Percentiles rank a stretch among this genome's conserved stretches.
Conservation (phyloP, 768 basidiomycete genomes). For the Paxillus ammoniavirescens region DNA sequence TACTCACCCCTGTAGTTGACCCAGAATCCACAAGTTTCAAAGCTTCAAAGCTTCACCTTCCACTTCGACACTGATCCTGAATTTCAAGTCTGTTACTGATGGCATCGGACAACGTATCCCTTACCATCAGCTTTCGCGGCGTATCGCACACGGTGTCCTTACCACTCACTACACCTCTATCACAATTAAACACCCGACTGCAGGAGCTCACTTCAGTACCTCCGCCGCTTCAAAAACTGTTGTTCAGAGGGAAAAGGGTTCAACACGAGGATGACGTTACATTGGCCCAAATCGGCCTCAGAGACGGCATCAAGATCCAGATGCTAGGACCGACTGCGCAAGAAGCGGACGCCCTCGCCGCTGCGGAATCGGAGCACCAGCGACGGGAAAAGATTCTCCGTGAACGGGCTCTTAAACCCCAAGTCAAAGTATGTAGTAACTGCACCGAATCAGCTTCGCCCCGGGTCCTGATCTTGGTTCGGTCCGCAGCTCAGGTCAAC, state of each 20-base stretch:
- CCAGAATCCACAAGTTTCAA: no score
- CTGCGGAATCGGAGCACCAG: constrained; percentile 56
- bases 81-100: neutral
- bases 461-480: neutral
- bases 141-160: constrained; percentile 46
- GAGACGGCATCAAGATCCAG: constrained; percentile 64
- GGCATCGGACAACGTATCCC: constrained; percentile 7
- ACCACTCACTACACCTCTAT: constrained; percentile 49
- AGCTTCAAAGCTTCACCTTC: neutral
- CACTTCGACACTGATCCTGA: neutral
- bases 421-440: constrained; percentile 47
- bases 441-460: neutral
- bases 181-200: constrained; percentile 46
- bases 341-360: constrained; percentile 55
- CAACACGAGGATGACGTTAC: constrained; percentile 30
- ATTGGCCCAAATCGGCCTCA: constrained; percentile 52
- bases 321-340: constrained; percentile 64
- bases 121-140: constrained; percentile 48
- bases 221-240: constrained; percentile 62
- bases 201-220: constrained; percentile 69
- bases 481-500: constrained; percentile 53
- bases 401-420: constrained; percentile 56
- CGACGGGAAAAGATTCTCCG: constrained; percentile 56
- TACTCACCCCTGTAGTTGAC: constrained; percentile 10
- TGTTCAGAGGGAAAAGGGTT: constrained; percentile 66